Conservation (phyloP, 371 early-diverging fungal species). For the Blakeslea trispora region DNA sequence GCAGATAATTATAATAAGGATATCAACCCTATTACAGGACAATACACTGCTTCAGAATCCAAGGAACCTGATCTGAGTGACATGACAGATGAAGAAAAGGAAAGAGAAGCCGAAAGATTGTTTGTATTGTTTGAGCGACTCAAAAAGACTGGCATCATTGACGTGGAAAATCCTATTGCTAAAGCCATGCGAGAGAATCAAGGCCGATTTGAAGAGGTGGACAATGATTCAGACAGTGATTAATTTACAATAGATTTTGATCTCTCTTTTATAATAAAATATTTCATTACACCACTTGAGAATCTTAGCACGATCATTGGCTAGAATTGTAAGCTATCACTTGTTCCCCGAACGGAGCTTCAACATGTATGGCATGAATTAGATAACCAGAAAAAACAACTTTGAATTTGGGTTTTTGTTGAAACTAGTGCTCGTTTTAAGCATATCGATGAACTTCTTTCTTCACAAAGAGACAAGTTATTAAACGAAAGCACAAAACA, state of each 20-base stretch:
- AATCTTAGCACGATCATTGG: slow-evolving; percentile 23
- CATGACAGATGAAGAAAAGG: slow-evolving; percentile 97
- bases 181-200: slow-evolving; percentile 51
- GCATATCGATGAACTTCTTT: too few species aligned
- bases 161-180: slow-evolving; percentile 68
- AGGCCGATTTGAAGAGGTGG: slow-evolving; percentile 36
- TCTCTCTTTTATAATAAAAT: neutral
- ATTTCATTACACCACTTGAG: neutral
- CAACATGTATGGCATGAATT: too few species aligned
- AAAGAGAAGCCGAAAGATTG: slow-evolving; percentile 88
- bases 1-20: slow-evolving; percentile 13
- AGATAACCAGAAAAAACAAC: too few species aligned
- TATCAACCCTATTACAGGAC: slow-evolving; percentile 90
- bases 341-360: too few species aligned
- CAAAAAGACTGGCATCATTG: slow-evolving; percentile 87
- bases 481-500: too few species aligned
- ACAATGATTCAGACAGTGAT: slow-evolving; percentile 17
- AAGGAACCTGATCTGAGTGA: slow-evolving; percentile 57
- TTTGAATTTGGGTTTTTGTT: too few species aligned
- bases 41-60: slow-evolving; percentile 51
- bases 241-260: too few species aligned
- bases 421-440: too few species aligned
- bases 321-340: too few species aligned
- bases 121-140: slow-evolving; percentile 92
- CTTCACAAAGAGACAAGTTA: too few species aligned